Percentiles rank a stretch among this genome's conserved stretches.
These are phyloP conservation scores for Naganishia vishniacii DNA, from an alignment of 768 basidiomycete species.

Conservation along the genomic window DNA sequence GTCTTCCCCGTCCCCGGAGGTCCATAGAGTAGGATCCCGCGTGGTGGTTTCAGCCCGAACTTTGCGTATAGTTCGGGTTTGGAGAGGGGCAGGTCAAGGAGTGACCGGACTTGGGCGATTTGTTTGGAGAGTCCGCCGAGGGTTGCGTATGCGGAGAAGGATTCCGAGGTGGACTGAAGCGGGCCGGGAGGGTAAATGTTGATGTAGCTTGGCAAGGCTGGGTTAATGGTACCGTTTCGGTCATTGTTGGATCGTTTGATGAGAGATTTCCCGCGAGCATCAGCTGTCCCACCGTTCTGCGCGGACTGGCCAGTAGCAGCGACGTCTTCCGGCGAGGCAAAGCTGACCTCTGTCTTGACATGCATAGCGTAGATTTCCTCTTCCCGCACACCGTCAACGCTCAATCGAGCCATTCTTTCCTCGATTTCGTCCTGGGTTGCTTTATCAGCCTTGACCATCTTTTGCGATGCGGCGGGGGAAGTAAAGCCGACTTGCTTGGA, in stretches of 20 bases:
- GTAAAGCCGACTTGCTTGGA: slow-evolving; percentile 12
- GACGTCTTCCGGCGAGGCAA: slow-evolving; percentile 1
- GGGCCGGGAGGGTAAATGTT: slow-evolving; percentile 43
- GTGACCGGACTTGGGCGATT: slow-evolving; percentile 74
- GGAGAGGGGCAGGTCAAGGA: slow-evolving; percentile 77
- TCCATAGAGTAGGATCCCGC: slow-evolving; percentile 87
- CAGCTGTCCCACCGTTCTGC: too few species aligned
- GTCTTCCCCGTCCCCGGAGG: slow-evolving; percentile 98
- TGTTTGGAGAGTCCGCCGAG: slow-evolving; percentile 86
- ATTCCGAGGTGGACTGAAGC: slow-evolving; percentile 25
- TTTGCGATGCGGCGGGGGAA: slow-evolving; percentile 7
- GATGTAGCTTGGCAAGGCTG: slow-evolving; percentile 43
- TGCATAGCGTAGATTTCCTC: neutral
- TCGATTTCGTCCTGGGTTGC: slow-evolving; percentile 12
- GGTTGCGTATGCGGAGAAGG: slow-evolving; percentile 59
- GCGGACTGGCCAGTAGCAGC: neutral
- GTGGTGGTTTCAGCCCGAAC: slow-evolving; percentile 90
- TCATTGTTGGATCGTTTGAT: neutral
- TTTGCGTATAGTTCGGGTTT: slow-evolving; percentile 73
- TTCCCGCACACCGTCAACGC: neutral
- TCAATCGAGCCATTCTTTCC: neutral
- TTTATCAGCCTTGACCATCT: slow-evolving; percentile 8
- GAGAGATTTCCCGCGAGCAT: slow-evolving; percentile 7
- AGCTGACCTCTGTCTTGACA: slow-evolving; percentile 14
- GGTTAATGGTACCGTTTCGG: neutral